Base-by-base conservation (phyloP, 192 early-diverging fungal species). In the Rhizophagus sp. region DNA sequence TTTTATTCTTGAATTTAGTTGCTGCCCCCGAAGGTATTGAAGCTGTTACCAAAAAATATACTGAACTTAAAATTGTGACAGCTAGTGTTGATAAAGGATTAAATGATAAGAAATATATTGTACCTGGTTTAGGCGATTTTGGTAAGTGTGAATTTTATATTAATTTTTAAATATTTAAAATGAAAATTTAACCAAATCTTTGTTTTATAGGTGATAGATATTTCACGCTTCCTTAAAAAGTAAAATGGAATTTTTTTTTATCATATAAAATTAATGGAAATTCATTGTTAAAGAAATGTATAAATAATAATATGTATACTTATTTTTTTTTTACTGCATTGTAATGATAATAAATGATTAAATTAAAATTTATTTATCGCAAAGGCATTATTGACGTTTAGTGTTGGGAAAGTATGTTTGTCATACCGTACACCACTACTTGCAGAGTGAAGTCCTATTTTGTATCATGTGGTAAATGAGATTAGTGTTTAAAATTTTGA, bases 41-140 rank as follows among this genome's bases (percentile, higher is more conserved):
- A 50, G 86, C 89, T 24, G 91, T 98, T 79, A 87, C 94, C 3
- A 77, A 82, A 27, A 85, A 84, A 79, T 94, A 92, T 87, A 93
- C 95, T 17, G 84, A 91, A 83, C 79, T 98, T 63, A 93, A 95
- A 85, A 96, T 98, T 81, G 88, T 98, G 69, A 95, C 95, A 10
- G 95, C 91, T 22, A 93, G 93, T 73, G 88, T 98, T 30, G 97
- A 98, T 83, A 88, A 88, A 62, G 91, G 94, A 12, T 86, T 98
- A 41, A 90, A 98, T 79, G 90, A 88, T 10, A 87, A 92, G 52
- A 93, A 94, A 87, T 98, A 94, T 82, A 97, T 98, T 81, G 83
- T 94, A 19, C 97, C 97, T 47, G 97, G 97, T 17, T 84, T 96
- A 44, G 96, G 97, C 57, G 96, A 97, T 85, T 98, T 96, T 83